Evolutionary conservation across 306 rosid genomes (phyloP), one percentile per base, ranked within the genome.

Genomic region (Cyamopsis tetragonoloba): DNA sequence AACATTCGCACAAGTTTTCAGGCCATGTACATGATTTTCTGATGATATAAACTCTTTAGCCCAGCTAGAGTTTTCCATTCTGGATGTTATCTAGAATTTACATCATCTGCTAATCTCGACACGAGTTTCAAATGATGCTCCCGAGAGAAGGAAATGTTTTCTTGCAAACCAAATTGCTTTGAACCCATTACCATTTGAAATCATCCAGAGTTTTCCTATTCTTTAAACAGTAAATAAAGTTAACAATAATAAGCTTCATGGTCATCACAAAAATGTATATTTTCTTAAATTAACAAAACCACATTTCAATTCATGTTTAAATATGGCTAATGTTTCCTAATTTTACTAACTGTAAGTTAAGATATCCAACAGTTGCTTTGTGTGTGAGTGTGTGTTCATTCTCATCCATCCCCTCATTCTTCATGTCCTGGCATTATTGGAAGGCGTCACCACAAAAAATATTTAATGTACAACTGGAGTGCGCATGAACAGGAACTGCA

Each of bases 401-500:
- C 73, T 5, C 64, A 20, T 7, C 17, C 58, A 54, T n/a, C 77
- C 9, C 38, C 28, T 39, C 66, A 49, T 57, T 58, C 65, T 62
- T 61, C 74, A 44, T 23, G 26, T 69, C 42, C 58, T 24, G 28
- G 59, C 48, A 54, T 5, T 19, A 48, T 19, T 42, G 35, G 35
- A 73, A 64, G 7, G 34, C 49, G 18, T 17, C 17, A n/a, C 23
- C 42, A 2, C 5, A 10, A 10, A 70, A 53, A 68, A 49, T 13
- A 18, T 12, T 71, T 77, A 86, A 48, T 74, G 85, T 26, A 79
- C 91, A 23, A n/a, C 61, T 56, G 95, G 96, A 39, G 86, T 68
- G 69, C 86, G 81, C 92, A 85, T 83, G 90, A 95, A 95, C 59
- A 95, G 72, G 75, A 83, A 90, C 97, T 95, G 95, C 85, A 68